Evolutionary conservation across 345 rosid genomes (phyloP), one percentile per base, ranked within the genome.

Genomic region (Aquilaria sinensis): DNA sequence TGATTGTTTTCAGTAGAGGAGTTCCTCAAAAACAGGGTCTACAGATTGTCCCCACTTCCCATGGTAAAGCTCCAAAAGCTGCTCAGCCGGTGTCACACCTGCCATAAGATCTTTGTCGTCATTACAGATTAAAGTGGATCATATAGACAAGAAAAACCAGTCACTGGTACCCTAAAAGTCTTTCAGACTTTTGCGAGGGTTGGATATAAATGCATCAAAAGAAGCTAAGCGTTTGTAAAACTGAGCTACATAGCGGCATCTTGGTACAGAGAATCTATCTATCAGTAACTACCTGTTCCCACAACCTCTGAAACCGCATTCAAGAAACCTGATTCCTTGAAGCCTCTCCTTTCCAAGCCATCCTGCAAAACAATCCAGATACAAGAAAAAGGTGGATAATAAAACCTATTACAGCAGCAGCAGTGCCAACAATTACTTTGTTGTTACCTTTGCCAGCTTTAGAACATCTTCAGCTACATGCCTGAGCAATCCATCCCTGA

Each of bases 341-440:
- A 94, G 51, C 99, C 99, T 77, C 97, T 78, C 33, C 96, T 86
- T 78, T 94, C 96, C 73, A 94, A 71, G 64, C 99, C 97, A 69
- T 85, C 97, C 99, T 90, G 78, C 70, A 75, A 60, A 60, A 66
- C 57, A 60, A 32, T 41, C 60, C 14, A 10, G 31, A 12, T 45
- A 49, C 37, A 14, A 1, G 14, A 45, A 56, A 5, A 23, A 49
- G 14, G 3, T 33, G 37, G 54, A 50, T 47, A 33, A 9, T 34
- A 60, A 63, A 14, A 56, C 54, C 52, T 31, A 71, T 1, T 9
- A 23, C 12, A 9, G 11, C 32, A 47, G 60, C 50, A 60, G 47
- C 41, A 63, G 32, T 30, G 34, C 48, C 8, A 33, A 15, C 31
- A 46, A 34, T 12, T 5, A 34, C 5, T 1, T 9, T 16, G 47